A percentile compares a stretch with the other conserved stretches of the same genome.
Evolutionary conservation across 495 filamentous ascomycete species (phyloP).

Genomic region (Schizothecium vesticola): DNA sequence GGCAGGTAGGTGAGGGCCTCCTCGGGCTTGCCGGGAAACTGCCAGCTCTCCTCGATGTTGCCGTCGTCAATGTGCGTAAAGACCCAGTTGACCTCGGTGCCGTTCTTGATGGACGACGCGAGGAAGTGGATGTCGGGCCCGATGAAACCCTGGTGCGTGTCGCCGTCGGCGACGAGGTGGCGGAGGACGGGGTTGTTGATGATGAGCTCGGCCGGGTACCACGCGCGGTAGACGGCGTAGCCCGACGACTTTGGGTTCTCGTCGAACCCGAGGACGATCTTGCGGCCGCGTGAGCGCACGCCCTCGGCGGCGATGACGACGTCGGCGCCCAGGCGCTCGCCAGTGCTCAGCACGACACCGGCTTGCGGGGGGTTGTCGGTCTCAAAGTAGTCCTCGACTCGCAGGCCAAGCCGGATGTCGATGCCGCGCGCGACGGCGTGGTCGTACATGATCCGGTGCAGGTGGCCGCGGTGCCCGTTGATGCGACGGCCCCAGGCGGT

Average conservation of each 20-base stretch:
- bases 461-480: slow-evolving; percentile 60
- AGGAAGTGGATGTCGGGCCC: slow-evolving; percentile 62
- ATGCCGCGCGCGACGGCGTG: slow-evolving; percentile 53
- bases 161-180: slow-evolving; percentile 58
- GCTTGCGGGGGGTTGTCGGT: slow-evolving; percentile 39
- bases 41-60: slow-evolving; percentile 57
- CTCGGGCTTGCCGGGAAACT: slow-evolving; percentile 53
- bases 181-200: slow-evolving; percentile 56
- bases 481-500: slow-evolving; percentile 30
- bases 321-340: slow-evolving; percentile 48
- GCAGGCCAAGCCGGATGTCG: slow-evolving; percentile 48
- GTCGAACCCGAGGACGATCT: slow-evolving; percentile 57
- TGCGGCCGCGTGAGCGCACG: slow-evolving; percentile 53
- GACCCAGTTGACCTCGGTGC: slow-evolving; percentile 64
- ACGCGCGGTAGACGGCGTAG: slow-evolving; percentile 55
- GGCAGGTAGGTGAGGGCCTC: slow-evolving; percentile 55
- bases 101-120: slow-evolving; percentile 55
- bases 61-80: slow-evolving; percentile 53
- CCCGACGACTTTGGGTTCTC: slow-evolving; percentile 55
- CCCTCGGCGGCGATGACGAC: slow-evolving; percentile 61
- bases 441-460: slow-evolving; percentile 55
- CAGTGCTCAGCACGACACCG: slow-evolving; percentile 47
- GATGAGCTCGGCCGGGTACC: slow-evolving; percentile 57
- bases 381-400: slow-evolving; percentile 59
- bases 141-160: slow-evolving; percentile 55